Evolutionary conservation across 2,329 filamentous ascomycete genomes (phyloP), one percentile per base, ranked within the genome.

Genomic region (Cadophora sp.): DNA sequence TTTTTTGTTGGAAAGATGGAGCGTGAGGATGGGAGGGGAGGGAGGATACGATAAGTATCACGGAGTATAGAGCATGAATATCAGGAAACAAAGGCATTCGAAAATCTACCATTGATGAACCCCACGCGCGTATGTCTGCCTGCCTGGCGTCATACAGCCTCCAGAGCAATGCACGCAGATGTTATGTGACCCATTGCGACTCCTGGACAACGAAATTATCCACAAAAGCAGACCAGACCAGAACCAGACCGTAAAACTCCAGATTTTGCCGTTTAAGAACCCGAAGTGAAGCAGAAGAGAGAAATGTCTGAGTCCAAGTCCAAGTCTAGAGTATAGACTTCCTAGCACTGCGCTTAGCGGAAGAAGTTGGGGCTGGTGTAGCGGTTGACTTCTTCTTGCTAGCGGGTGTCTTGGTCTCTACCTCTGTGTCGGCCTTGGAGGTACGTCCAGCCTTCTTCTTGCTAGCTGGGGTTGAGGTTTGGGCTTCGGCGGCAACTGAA

Each of bases 371-470:
- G 27, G 61, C n/a, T 33, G 59, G n/a, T n/a, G 50, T 45, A 22
- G 61, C 51, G 50, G 47, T 27, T 45, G 50, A 33, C 36, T 63
- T 63, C 61, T 63, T 63, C 50, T 55, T 63, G 39, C 61, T 63
- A 8, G 62, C 64, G 24, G 64, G 58, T 24, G 59, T 61, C 55
- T 65, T 63, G 43, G 33, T 20, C 20, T 58, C 65, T 39, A 65
- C 61, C 20, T 63, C 67, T 41, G 22, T 56, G 2, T 47, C 39
- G 30, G 53, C 45, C 18, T 20, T 20, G 8, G 56, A 65, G 18
- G 60, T 53, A 36, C 65, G 53, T 22, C 65, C 61, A 13, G 27
- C 27, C 27, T 61, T 61, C 55, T 64, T 64, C 47, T 67, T 67
- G 45, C 36, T 63, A 8, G 30, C 51, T 36, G 59, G 50, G 27